Base-by-base conservation (phyloP, 2,329 filamentous ascomycete species). In the Diplodia corticola region DNA sequence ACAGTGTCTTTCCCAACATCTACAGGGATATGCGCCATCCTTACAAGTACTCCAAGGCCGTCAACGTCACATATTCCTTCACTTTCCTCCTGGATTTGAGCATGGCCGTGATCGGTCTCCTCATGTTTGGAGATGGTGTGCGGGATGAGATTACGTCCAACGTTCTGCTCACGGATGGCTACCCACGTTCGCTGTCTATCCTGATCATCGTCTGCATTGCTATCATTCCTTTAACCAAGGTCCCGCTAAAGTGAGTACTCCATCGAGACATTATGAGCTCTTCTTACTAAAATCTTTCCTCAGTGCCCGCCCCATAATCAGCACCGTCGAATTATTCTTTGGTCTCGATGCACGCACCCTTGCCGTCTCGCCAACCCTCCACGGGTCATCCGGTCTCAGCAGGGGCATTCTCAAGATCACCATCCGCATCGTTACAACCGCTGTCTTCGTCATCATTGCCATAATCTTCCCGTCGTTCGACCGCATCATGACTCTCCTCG, bases 71-170 rank as follows among this genome's bases (percentile, higher is more conserved):
- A 1, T 97, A 96, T 77, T 84, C 87, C 24, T 96, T 96, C 76
- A 96, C 92, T 54, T 94, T 92, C 76, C 74, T 91, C 22, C 85
- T 98, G 13, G 94, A 98, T 76, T 84, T 89, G 28, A 85, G 88
- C 53, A 93, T 96, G 75, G 93, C 92, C 28, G 85, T 95, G 51
- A 86, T 91, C 12, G 94, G 95, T 46, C 86, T 95, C 67, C 84
- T 97, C 69, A 98, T 99, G 94, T 99, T 97, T 77, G 94, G 94
- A 68, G 91, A 96, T 71, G 85, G 82, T n/a, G 91, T 97, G 64
- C 86, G 85, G 66, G 93, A 97, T 69, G 92, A 96, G 77, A 89
- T 98, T 75, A 97, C 95, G 0, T 90, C 90, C 73, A 98, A 97
- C 79, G 89, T 99, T 68, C 86, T 98, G 70, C 82, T 85, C 63